Percentiles rank a stretch among this genome's conserved stretches.
Conservation (phyloP, 345 rosid species). For the Salix brachista region DNA sequence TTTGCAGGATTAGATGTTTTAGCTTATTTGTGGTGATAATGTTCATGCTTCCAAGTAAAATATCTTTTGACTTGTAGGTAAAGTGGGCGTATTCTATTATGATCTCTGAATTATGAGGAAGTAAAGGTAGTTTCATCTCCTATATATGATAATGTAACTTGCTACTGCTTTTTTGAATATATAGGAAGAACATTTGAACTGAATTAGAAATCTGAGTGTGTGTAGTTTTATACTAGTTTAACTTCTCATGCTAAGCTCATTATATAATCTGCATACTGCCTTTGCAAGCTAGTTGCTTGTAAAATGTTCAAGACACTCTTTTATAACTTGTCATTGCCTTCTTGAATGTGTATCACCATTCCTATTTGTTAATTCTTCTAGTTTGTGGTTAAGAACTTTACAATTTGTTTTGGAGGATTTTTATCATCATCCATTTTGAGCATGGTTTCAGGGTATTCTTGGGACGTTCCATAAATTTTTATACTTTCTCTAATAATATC, state of each 20-base stretch:
- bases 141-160: slow-evolving; percentile 21
- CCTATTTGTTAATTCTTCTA: background rate
- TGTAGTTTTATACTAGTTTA: background rate
- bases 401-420: background rate
- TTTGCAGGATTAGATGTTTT: slow-evolving; percentile 34
- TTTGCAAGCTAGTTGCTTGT: background rate
- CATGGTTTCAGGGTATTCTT: background rate
- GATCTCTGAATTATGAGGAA: slow-evolving; percentile 98
- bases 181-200: slow-evolving; percentile 13
- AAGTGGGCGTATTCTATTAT: slow-evolving; percentile 92
- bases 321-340: background rate
- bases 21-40: slow-evolving; percentile 53
- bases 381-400: background rate
- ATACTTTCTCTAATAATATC: background rate
- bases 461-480: background rate
- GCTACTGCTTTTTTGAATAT: slow-evolving; percentile 27
- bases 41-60: slow-evolving; percentile 74
- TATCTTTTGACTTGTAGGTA: slow-evolving; percentile 99
- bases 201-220: slow-evolving; percentile 5
- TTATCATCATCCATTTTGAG: background rate
- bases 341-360: background rate
- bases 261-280: background rate
- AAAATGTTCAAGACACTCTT: background rate
- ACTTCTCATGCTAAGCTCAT: background rate
- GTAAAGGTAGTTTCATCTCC: slow-evolving; percentile 92